These are phyloP conservation scores for Jatropha curcas DNA, from an alignment of 345 rosid genomes.

Conservation along the genomic window DNA sequence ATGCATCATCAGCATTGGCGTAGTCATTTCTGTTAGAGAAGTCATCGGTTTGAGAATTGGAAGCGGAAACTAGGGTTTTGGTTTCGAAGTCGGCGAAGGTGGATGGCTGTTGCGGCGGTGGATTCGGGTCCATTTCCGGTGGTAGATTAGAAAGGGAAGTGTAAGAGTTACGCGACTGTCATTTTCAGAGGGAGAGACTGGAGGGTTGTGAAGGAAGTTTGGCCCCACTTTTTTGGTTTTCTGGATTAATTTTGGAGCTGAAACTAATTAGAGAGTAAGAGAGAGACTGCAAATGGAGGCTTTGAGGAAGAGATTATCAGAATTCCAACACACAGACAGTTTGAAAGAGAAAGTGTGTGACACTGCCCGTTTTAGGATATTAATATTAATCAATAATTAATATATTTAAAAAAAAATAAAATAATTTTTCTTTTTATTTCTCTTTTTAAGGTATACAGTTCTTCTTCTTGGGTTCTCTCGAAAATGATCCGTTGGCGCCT, in stretches of 20 bases:
- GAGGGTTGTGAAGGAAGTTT: neutral
- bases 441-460: no score
- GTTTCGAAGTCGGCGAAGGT: neutral
- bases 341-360: neutral
- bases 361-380: neutral
- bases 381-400: neutral
- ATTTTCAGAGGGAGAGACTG: neutral
- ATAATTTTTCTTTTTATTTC: no score
- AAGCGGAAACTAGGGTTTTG: neutral
- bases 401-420: neutral
- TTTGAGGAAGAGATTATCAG: neutral
- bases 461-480: constrained; percentile 3
- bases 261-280: neutral
- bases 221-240: neutral
- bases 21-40: neutral
- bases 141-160: constrained; percentile 4
- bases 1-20: neutral
- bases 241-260: neutral
- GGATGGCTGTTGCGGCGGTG: neutral
- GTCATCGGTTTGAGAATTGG: neutral
- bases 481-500: neutral
- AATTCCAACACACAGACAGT: neutral
- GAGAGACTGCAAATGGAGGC: neutral
- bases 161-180: constrained; percentile 10
- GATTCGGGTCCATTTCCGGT: neutral